Base-by-base conservation (phyloP, 1,284 basidiomycete genomes). In the Pseudomicrostroma phylloplanum region DNA sequence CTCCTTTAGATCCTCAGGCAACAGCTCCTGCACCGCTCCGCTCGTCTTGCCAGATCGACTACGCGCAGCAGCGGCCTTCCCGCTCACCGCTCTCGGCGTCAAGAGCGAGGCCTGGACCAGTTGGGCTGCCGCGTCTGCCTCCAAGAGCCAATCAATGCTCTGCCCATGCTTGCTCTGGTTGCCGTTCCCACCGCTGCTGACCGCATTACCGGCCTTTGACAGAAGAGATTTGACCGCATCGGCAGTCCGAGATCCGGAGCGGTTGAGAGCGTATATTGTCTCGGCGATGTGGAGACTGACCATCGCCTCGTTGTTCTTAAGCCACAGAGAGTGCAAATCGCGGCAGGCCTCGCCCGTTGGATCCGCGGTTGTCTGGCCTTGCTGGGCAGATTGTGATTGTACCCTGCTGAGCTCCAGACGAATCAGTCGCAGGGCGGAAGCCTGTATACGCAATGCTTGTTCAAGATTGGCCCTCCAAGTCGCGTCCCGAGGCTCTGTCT, bases 241-340 rank as follows among this genome's bases (percentile, higher is more conserved):
- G 1, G 60, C 8, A 11, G 55, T 19, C 15, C 54, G 15, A 26
- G 57, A n/a, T 46, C 39, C 55, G 19, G 60, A 17, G 21, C 26
- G 21, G 43, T 55, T 42, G 13, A 77, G 62, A 4, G 68, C 75
- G 39, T 63, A 73, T 19, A 73, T 59, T 1, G 75, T 77, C 51
- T 77, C 74, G 25, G 72, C 75, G 0, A 76, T 54, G 49, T 77
- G 72, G 42, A 74, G 58, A 30, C 63, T 57, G 2, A 71, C 41
- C 49, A 74, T 60, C 3, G 64, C 66, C n/a, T 71, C 64, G 55
- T 68, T 63, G 41, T 73, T 69, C 15, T 40, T 23, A 11, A 72
- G 43, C 75, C 73, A 76, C 2, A 70, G 42, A 21, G 19, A 42
- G 40, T 77, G 72, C 26, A 77, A 57, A 17, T 48, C 46, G 17